phyloP scores from a whole-genome alignment of 23 red algal species.

The Gracilariopsis chorda region DNA sequence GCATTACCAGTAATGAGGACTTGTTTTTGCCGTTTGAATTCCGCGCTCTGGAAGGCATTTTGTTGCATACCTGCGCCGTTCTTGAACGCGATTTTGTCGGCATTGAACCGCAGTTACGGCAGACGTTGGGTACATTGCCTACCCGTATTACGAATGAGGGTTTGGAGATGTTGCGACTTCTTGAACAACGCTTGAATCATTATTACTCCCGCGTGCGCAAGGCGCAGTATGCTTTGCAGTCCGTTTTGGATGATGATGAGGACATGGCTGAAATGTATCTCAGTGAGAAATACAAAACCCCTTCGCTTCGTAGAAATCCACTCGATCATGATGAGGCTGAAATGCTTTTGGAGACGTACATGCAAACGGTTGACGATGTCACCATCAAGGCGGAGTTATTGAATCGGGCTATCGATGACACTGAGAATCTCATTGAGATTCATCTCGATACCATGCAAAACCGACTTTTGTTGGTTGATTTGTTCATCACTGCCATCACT shows the following conservation, averaged over 20 bases:
- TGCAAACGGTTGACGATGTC: conserved; percentile 85
- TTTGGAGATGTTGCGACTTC: conserved; percentile 76
- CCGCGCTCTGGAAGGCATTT: conserved; percentile 84
- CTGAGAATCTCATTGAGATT: conserved; percentile 83
- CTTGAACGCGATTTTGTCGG: conserved; percentile 75
- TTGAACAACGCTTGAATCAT: conserved; percentile 78
- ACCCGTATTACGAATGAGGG: conserved; percentile 26
- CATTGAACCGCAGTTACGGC: conserved; percentile 60
- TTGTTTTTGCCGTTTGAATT: conserved; percentile 85
- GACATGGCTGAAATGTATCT: conserved; percentile 96
- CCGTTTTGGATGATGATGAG: conserved; percentile 87
- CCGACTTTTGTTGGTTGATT: conserved; percentile 76
- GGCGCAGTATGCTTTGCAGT: conserved; percentile 69
- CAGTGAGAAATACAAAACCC: conserved; percentile 71
- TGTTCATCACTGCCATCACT: conserved; percentile 78
- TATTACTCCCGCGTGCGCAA: conserved; percentile 54
- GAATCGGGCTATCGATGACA: conserved; percentile 83
- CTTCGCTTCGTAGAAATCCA: conserved; percentile 34
- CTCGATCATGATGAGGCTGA: conserved; percentile 86
- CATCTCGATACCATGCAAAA: conserved; percentile 94
- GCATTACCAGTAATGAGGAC: conserved; percentile 42
- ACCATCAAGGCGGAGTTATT: conserved; percentile 49
- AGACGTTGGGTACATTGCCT: conserved; percentile 42
- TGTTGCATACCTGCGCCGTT: conserved; percentile 61
- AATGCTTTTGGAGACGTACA: conserved; percentile 85